These are phyloP conservation scores for Dendrobium chrysotoxum DNA, from an alignment of 106 monocot genomes.

Conservation along the genomic window DNA sequence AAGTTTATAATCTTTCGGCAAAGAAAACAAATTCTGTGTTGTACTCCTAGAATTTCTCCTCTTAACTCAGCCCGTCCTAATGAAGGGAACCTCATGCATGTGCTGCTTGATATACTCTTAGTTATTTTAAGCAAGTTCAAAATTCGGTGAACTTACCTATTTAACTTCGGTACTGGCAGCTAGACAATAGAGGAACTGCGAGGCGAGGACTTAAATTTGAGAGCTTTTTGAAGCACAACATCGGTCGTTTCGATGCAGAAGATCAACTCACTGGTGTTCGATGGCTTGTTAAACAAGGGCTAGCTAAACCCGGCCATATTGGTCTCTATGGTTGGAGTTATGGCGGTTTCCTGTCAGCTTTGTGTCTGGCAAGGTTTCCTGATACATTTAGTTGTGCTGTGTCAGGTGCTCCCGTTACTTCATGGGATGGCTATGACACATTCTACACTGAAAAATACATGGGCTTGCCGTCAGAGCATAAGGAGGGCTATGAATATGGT, in stretches of 20 bases:
- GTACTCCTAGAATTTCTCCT: neutral
- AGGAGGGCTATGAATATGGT: constrained; percentile 35
- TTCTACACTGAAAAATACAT: constrained; percentile 96
- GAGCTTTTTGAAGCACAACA: constrained; percentile 52
- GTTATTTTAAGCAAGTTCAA: neutral
- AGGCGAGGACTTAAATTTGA: constrained; percentile 83
- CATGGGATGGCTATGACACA: constrained; percentile 95
- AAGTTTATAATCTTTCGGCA: neutral
- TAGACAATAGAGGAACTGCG: constrained; percentile 89
- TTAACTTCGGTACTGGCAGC: constrained; percentile 30
- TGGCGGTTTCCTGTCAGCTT: constrained; percentile 83
- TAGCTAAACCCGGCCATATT: constrained; percentile 56
- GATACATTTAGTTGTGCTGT: constrained; percentile 65
- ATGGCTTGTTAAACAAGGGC: constrained; percentile 72
- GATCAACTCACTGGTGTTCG: constrained; percentile 83
- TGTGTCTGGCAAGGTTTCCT: constrained; percentile 65
- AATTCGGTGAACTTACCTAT: neutral
- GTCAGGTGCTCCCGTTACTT: constrained; percentile 86
- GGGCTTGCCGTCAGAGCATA: constrained; percentile 65
- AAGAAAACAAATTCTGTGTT: neutral
- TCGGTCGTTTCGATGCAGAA: constrained; percentile 68
- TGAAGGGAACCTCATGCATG: neutral
- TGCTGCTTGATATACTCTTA: neutral
- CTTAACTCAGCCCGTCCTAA: neutral
- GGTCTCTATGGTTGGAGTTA: constrained; percentile 96